Base-by-base conservation (phyloP, 192 early-diverging fungal genomes). In the Coemansia umbellata region DNA sequence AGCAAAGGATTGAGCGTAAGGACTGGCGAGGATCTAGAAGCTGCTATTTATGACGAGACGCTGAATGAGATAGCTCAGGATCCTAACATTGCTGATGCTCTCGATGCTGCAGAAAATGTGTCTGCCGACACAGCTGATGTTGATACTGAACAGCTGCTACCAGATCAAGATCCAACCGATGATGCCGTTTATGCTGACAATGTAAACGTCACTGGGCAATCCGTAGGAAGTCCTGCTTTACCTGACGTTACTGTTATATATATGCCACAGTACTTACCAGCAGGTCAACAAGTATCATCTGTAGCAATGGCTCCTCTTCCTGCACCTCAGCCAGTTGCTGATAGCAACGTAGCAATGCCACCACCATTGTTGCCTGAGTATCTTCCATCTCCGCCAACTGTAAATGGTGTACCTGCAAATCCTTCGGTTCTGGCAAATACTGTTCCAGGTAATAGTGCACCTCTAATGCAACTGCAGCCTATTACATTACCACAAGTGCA, bases 41-140 rank as follows among this genome's bases (percentile, higher is more conserved):
- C 40, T 14, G 49, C 47, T 11, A 72, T 72, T 13, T 72, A 72
- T 37, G 53, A 64, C 32, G 58, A 53, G 36, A 31, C 59, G 4
- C 23, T 47, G 1, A 59, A 69, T 8, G 66, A 36, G 9, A 37
- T 60, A 23, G 58, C 54, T 7, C 41, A 52, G 5, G 66, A 69
- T n/a, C 66, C 66, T 31, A 48, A 31, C 19, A 53, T 69, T 44
- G 45, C 57, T 0, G 44, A 55, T 6, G 66, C 53, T 0, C 48
- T 69, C 23, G 52, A 54, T 28, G 37, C 40, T 30, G 35, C 9
- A 14, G 52, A 54, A 17, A 36, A 32, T 37, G 50, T 18, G 7
- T n/a, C 19, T 6, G 19, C 19, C 17, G 44, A 59, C 8, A 21
- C 50, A 18, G 37, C 22, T 21, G 53, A 37, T 31, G 37, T 33